These are phyloP conservation scores for Ustilago bromivora DNA, from an alignment of 1,284 basidiomycete genomes.

Conservation along the genomic window DNA sequence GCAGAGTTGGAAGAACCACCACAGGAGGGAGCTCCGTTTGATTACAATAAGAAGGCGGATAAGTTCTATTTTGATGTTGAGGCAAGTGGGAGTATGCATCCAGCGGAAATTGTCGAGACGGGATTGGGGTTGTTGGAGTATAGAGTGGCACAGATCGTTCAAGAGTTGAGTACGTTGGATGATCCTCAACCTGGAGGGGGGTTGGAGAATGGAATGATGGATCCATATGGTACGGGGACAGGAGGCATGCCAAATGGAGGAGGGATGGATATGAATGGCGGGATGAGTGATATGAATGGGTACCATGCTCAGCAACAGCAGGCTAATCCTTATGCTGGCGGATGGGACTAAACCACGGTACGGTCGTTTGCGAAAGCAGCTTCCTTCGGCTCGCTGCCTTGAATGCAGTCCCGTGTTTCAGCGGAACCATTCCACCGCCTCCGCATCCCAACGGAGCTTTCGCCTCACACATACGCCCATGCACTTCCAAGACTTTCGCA, in stretches of 20 bases:
- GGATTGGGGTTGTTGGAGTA: constrained; percentile 64
- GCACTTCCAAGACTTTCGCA: not conserved
- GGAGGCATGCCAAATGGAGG: constrained; percentile 16
- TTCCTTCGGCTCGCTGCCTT: too few relatives aligned
- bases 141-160: constrained; percentile 66
- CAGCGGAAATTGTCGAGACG: constrained; percentile 66
- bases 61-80: constrained; percentile 69
- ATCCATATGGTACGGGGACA: constrained; percentile 25
- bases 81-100: constrained; percentile 63
- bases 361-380: not conserved
- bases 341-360: constrained; percentile 25
- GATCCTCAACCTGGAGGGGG: constrained; percentile 38
- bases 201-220: constrained; percentile 36
- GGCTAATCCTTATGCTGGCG: constrained; percentile 31
- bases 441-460: too few relatives aligned
- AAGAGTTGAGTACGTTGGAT: constrained; percentile 65
- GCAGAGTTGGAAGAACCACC: constrained; percentile 66
- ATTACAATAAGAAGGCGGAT: constrained; percentile 60
- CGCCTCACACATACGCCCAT: not conserved
- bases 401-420: not conserved
- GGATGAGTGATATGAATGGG: constrained; percentile 29
- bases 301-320: constrained; percentile 14
- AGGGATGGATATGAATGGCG: constrained; percentile 23
- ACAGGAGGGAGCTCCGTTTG: constrained; percentile 61
- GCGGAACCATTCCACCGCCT: too few relatives aligned